These are phyloP conservation scores for Dioszegia aurantiaca DNA, from an alignment of 768 basidiomycete species.

Conservation along the genomic window DNA sequence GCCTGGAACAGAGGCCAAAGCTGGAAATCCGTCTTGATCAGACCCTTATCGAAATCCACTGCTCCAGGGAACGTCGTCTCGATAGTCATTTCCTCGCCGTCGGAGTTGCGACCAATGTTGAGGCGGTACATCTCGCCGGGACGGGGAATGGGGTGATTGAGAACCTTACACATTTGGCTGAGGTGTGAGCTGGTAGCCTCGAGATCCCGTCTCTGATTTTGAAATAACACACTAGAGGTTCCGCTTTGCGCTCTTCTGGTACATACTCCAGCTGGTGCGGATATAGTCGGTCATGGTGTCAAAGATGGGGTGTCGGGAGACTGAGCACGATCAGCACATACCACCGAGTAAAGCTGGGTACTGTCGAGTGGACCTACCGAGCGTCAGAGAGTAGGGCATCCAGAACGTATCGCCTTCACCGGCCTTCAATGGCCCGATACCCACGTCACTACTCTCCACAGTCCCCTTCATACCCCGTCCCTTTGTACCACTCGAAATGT, in stretches of 20 bases:
- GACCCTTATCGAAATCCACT: conserved; percentile 82
- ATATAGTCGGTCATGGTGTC: conserved; percentile 93
- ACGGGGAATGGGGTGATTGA: conserved; percentile 44
- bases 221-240: conserved; percentile 62
- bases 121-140: conserved; percentile 44
- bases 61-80: conserved; percentile 60
- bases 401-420: conserved; percentile 60
- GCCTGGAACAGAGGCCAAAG: conserved; percentile 97
- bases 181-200: neutral
- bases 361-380: conserved; percentile 39
- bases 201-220: neutral
- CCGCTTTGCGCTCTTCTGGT: conserved; percentile 80
- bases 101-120: conserved; percentile 22
- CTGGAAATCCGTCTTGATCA: conserved; percentile 91
- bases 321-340: conserved; percentile 56
- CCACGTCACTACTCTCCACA: conserved; percentile 10
- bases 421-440: conserved; percentile 12
- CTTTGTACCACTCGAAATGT: neutral
- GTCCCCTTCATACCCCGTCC: conserved; percentile 5
- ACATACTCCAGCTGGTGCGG: conserved; percentile 60
- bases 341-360: conserved; percentile 5
- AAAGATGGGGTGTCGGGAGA: conserved; percentile 89
- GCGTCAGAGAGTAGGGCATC: conserved; percentile 84
- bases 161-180: conserved; percentile 46
- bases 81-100: conserved; percentile 21